Conservation (phyloP, 352 stramenopile species). For the Phytopythium aichiense region DNA sequence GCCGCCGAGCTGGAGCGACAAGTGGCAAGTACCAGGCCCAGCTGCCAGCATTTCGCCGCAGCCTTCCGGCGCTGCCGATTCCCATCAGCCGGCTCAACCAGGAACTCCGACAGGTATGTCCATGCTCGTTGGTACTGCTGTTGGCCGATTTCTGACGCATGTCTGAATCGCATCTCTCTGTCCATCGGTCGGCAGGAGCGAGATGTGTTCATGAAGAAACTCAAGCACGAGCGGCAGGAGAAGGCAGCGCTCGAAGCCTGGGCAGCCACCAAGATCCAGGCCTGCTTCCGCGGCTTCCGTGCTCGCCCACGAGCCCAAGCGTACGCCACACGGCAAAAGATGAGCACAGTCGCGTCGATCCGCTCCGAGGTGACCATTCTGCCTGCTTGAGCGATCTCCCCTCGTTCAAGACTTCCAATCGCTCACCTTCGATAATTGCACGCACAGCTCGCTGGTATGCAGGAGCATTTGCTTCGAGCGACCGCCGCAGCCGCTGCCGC, state of each 20-base stretch:
- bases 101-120: conserved; percentile 26
- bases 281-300: conserved; percentile 48
- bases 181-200: conserved; percentile 23
- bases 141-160: not conserved
- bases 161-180: not conserved
- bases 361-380: conserved; percentile 26
- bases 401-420: not conserved
- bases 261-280: conserved; percentile 65
- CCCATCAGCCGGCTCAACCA: conserved; percentile 43
- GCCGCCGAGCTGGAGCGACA: conserved; percentile 4
- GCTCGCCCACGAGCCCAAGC: conserved; percentile 32
- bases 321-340: conserved; percentile 39
- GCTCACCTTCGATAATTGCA: not conserved
- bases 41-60: conserved; percentile 43
- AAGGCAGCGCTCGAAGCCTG: conserved; percentile 47
- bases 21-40: conserved; percentile 35
- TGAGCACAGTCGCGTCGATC: conserved; percentile 33
- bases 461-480: conserved; percentile 21
- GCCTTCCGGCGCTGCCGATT: conserved; percentile 47
- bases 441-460: conserved; percentile 49
- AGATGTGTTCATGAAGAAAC: conserved; percentile 57
- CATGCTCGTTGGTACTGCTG: not conserved
- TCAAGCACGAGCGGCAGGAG: conserved; percentile 42
- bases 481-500: not conserved
- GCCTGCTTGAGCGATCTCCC: not conserved